Conservation (phyloP, 78 protist species). For the Salpingoeca rosetta region DNA sequence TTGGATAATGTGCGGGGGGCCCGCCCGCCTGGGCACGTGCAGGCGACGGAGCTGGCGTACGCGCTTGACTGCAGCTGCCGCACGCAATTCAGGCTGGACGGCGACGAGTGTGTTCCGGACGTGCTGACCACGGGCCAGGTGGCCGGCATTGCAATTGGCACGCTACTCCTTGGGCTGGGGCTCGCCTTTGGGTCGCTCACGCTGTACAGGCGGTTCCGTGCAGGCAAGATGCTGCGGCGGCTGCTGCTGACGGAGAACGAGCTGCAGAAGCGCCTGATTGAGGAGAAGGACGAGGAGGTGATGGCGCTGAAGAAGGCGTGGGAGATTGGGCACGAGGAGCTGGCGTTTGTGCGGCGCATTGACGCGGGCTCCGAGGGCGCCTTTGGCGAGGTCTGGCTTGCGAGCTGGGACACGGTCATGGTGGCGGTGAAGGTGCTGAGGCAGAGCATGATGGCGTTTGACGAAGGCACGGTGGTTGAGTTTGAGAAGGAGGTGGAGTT, state of each 20-base stretch:
- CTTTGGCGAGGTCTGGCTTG: not conserved
- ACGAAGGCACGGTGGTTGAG: not conserved
- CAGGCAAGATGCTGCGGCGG: too few relatives aligned
- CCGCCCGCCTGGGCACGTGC: too few relatives aligned
- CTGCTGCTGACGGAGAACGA: not conserved
- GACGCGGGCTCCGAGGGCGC: not conserved
- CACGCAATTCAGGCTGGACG: too few relatives aligned
- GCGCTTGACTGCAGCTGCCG: too few relatives aligned
- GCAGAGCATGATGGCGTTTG: not conserved
- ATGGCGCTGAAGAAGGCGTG: not conserved
- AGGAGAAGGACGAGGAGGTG: not conserved
- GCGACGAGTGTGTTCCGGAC: too few relatives aligned
- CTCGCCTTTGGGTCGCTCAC: too few relatives aligned
- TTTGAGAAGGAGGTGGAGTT: not conserved
- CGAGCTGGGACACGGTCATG: not conserved
- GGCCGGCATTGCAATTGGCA: too few relatives aligned
- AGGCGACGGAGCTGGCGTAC: too few relatives aligned
- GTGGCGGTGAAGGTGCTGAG: not conserved
- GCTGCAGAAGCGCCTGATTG: not conserved
- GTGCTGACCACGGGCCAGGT: too few relatives aligned
- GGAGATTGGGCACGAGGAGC: not conserved
- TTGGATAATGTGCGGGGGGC: too few relatives aligned
- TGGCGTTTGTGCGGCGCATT: not conserved
- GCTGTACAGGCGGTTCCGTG: too few relatives aligned
- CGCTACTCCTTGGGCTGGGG: too few relatives aligned